Evolutionary conservation across 1,139 yeast genomes (phyloP), one percentile per base, ranked within the genome.

Genomic region (Candida freyschussii): DNA sequence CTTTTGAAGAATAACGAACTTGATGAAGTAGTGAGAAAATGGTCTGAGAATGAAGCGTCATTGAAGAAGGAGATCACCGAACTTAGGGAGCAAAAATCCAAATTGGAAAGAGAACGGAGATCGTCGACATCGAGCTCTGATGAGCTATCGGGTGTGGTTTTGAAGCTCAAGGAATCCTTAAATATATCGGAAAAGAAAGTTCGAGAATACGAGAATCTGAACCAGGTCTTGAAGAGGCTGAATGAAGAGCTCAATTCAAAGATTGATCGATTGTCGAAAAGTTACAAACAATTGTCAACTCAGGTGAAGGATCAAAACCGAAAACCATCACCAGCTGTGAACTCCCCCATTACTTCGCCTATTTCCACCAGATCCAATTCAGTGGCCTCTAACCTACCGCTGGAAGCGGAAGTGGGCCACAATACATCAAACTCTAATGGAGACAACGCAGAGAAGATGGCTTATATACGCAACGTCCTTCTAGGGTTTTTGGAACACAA

Each of bases 401-500:
- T 30, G 31, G 30, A 27, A 19, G 27, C n/a, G n/a, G n/a, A n/a
- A n/a, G n/a, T n/a, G n/a, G n/a, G n/a, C n/a, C n/a, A n/a, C n/a
- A 24, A 6, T 13, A 18, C 19, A 19, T 12, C 31, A 24, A 12
- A 27, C 3, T 16, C 5, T 13, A 18, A 21, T 25, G 16, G 31
- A 21, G 21, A 30, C 26, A 36, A 34, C 7, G 29, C 31, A 12
- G 67, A 67, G 15, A 75, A 80, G 49, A 65, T 80, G 18, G 85
- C 91, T 13, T 91, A 91, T 55, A 69, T 87, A 34, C 84, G 83
- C 55, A 91, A 91, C 53, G 96, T 91, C 3, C 59, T 91, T 13
- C 62, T 91, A 7, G 96, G 96, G 2, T 91, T 82, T 55, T 60
- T 91, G 41, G 96, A 89, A 52, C 95, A 85, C 52, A 83, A 72